Conservation (phyloP, 805 yeast genomes). For the Naumovozyma dairenensis region DNA sequence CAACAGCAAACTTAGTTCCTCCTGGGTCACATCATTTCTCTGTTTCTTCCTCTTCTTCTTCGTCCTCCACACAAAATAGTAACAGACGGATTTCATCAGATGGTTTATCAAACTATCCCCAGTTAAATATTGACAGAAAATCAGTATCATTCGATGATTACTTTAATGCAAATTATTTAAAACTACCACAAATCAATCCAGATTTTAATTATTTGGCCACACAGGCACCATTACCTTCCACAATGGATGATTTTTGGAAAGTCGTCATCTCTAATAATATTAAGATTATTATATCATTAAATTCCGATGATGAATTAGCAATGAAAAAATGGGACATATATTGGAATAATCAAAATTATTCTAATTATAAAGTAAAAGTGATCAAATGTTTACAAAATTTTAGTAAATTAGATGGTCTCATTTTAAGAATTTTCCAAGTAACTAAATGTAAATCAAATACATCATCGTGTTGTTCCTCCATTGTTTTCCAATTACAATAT, state of each 20-base stretch:
- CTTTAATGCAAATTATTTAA: constrained; percentile 77
- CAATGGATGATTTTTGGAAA: constrained; percentile 86
- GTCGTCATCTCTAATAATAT: constrained; percentile 56
- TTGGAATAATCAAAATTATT: constrained; percentile 44
- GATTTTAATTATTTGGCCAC: constrained; percentile 60
- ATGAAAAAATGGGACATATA: constrained; percentile 73
- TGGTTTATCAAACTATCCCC: no score
- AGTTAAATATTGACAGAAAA: background rate
- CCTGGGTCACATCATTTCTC: no score
- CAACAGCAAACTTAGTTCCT: no score
- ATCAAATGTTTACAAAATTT: constrained; percentile 24
- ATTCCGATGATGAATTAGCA: constrained; percentile 64
- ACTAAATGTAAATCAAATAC: constrained; percentile 5
- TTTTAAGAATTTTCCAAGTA: constrained; percentile 26
- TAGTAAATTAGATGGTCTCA: constrained; percentile 26
- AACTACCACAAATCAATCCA: constrained; percentile 31
- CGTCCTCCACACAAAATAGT: no score
- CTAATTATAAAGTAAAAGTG: constrained; percentile 28
- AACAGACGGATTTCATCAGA: background rate
- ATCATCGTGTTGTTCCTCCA: constrained; percentile 14
- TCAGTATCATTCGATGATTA: constrained; percentile 39
- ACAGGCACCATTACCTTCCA: constrained; percentile 76
- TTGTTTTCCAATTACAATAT: constrained; percentile 62
- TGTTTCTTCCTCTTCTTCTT: no score
- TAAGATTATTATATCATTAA: constrained; percentile 66